phyloP scores from a whole-genome alignment of 2,329 filamentous ascomycete genomes.

The Phaeosphaeriaceae sp. region DNA sequence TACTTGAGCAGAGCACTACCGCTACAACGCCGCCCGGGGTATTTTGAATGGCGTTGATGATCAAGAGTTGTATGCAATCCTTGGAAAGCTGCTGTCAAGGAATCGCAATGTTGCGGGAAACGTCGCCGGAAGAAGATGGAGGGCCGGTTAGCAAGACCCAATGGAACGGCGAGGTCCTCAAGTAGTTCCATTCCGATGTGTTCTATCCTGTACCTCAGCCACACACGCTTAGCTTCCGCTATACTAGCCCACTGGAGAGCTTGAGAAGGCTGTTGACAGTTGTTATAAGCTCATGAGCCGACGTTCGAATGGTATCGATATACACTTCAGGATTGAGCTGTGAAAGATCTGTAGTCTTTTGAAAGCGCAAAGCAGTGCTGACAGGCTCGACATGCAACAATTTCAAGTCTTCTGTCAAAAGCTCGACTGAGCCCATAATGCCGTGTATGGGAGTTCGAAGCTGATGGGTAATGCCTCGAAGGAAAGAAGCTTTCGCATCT shows the following conservation, averaged over 20 bases:
- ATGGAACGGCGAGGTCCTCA: slow-evolving; percentile 38
- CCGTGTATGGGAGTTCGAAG: slow-evolving; percentile 59
- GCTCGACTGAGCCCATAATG: slow-evolving; percentile 52
- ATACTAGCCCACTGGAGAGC: slow-evolving; percentile 49
- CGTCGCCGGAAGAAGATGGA: slow-evolving; percentile 45
- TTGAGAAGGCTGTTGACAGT: slow-evolving; percentile 57
- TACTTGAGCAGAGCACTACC: slow-evolving; percentile 39
- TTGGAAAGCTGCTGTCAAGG: slow-evolving; percentile 51
- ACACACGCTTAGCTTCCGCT: slow-evolving; percentile 26
- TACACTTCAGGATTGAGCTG: slow-evolving; percentile 30
- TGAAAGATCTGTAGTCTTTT: slow-evolving; percentile 20
- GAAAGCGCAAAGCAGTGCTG: slow-evolving; percentile 13
- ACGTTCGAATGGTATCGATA: slow-evolving; percentile 48
- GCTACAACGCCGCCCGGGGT: slow-evolving; percentile 48
- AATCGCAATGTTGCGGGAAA: slow-evolving; percentile 35
- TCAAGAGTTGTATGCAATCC: slow-evolving; percentile 52
- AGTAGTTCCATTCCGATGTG: slow-evolving; percentile 44
- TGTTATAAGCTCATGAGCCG: slow-evolving; percentile 53
- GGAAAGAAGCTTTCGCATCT: slow-evolving; percentile 54
- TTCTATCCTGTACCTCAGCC: slow-evolving; percentile 35
- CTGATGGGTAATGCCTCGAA: slow-evolving; percentile 57
- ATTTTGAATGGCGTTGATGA: slow-evolving; percentile 54
- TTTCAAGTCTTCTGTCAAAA: slow-evolving; percentile 53
- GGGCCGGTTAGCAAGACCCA: slow-evolving; percentile 32
- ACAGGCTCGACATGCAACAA: slow-evolving; percentile 15